Evolutionary conservation across 2,329 filamentous ascomycete genomes (phyloP).

Genomic region (Acrocalymma vagum): DNA sequence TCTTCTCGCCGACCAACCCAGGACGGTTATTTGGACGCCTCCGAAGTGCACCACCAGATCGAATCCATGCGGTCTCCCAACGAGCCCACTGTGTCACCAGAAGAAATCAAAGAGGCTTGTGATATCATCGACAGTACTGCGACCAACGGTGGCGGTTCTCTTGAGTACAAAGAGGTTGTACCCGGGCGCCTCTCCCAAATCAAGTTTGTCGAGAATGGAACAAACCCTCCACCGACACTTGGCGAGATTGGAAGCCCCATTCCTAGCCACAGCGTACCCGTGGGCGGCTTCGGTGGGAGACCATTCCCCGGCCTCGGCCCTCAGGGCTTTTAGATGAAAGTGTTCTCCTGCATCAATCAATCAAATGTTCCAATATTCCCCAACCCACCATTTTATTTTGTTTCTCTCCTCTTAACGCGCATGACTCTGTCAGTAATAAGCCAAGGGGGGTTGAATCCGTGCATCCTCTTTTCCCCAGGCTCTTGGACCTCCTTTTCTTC

Average conservation of each 20-base stretch:
- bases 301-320: conserved; percentile 42
- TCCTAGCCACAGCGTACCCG: conserved; percentile 52
- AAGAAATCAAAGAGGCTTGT: conserved; percentile 82
- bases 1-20: conserved; percentile 53
- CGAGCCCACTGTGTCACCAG: conserved; percentile 64
- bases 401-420: too few species aligned
- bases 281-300: conserved; percentile 39
- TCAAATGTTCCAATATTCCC: conserved; percentile 4
- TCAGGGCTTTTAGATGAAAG: conserved; percentile 39
- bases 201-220: conserved; percentile 50
- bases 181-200: conserved; percentile 48
- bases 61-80: conserved; percentile 69
- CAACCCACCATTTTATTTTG: too few species aligned
- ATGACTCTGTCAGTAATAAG: too few species aligned
- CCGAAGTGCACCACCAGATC: conserved; percentile 69
- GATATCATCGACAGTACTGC: conserved; percentile 87
- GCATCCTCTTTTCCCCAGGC: too few species aligned
- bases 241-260: conserved; percentile 60
- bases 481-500: too few species aligned
- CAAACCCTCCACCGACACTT: conserved; percentile 39
- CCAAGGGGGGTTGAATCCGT: too few species aligned
- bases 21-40: conserved; percentile 75
- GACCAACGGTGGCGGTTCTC: conserved; percentile 86
- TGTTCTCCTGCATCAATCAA: too few species aligned
- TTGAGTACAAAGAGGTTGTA: conserved; percentile 70